These are phyloP conservation scores for Fusarium acutatum DNA, from an alignment of 2,329 filamentous ascomycete genomes.

Conservation along the genomic window DNA sequence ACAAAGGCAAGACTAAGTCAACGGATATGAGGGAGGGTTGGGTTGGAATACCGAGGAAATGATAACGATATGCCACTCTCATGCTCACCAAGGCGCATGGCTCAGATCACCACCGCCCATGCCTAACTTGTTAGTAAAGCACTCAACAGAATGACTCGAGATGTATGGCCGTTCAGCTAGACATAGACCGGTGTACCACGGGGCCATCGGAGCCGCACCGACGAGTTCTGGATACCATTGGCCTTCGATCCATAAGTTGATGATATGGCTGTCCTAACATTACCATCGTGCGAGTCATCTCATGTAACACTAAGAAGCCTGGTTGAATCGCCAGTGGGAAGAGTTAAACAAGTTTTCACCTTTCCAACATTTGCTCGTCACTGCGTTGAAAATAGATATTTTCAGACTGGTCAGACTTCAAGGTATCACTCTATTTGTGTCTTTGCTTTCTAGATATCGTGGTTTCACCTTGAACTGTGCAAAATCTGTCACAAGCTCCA, in stretches of 20 bases:
- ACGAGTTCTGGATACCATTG: not conserved
- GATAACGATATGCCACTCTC: constrained; percentile 5
- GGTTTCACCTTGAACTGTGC: not conserved
- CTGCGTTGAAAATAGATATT: not conserved
- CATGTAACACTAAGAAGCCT: not conserved
- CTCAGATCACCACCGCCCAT: not conserved
- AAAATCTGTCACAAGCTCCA: not conserved
- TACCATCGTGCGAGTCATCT: constrained; percentile 2
- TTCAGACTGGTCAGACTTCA: not conserved
- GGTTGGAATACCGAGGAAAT: constrained; percentile 24
- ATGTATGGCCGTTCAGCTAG: not conserved
- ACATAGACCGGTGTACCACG: not conserved
- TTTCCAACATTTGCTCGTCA: not conserved
- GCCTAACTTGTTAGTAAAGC: not conserved
- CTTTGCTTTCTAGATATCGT: not conserved
- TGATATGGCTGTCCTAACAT: not conserved
- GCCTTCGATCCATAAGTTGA: not conserved
- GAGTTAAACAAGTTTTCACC: not conserved
- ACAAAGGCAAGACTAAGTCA: not conserved
- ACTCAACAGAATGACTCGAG: not conserved
- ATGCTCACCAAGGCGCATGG: not conserved
- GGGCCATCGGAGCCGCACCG: not conserved
- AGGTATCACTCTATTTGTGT: not conserved
- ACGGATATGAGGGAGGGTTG: constrained; percentile 13
- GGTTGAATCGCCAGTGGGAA: not conserved